phyloP scores from a whole-genome alignment of 257 asterid genomes.

The Solanum phureja region DNA sequence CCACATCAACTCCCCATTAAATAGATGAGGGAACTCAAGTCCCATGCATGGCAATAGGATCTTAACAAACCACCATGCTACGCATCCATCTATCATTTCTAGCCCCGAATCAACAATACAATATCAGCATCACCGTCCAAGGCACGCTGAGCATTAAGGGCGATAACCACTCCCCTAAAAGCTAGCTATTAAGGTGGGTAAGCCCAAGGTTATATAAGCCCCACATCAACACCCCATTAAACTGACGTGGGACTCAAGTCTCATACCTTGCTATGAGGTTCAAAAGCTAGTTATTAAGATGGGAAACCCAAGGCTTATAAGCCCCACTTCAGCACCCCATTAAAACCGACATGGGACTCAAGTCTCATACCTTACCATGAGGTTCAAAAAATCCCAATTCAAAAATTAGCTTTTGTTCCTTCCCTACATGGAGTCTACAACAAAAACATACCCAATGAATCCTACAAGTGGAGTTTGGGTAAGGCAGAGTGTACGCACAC shows the following conservation, averaged over 20 bases:
- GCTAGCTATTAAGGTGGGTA: not conserved
- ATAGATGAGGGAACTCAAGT: not conserved
- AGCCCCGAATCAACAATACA: not conserved
- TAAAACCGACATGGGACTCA: not conserved
- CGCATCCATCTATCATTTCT: not conserved
- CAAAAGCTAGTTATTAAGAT: not conserved
- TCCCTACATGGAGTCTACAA: not conserved
- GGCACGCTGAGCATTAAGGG: not conserved
- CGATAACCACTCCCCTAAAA: not conserved
- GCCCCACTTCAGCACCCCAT: not conserved
- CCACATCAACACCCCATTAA: not conserved
- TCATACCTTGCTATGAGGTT: not conserved
- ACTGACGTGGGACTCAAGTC: not conserved
- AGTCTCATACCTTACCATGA: not conserved
- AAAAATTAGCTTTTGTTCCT: not conserved
- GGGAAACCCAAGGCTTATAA: not conserved
- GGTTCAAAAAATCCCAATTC: not conserved
- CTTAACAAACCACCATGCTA: not conserved
- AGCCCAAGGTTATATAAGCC: not conserved
- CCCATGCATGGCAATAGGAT: not conserved
- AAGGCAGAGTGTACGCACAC: not conserved
- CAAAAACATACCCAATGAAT: not conserved
- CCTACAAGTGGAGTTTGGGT: not conserved
- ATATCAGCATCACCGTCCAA: not conserved
- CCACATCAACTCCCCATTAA: not conserved